Base-by-base conservation (phyloP, 129 eudicot species). In the Smallanthus sonchifolius region DNA sequence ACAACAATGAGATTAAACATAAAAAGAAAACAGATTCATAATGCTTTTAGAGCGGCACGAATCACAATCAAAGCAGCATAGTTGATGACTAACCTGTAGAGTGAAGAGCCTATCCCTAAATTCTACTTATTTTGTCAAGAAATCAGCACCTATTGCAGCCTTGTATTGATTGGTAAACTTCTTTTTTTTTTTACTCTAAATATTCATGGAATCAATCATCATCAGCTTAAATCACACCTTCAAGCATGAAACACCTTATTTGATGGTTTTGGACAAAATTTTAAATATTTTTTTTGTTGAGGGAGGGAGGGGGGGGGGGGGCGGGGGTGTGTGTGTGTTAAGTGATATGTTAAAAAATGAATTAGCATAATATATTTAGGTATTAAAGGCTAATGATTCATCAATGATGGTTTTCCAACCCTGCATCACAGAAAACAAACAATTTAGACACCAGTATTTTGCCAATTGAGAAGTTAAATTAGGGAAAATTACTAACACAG, bases 81-180 rank as follows among this genome's bases (percentile, higher is more conserved):
- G 34, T 68, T 17, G 6, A 63, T 32, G n/a, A 69, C 73, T 42
- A 36, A 86, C 97, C 91, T 91, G 97, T 39, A 91, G 78, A 65
- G 97, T 91, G 77, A 88, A 88, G 35, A 91, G 97, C 73, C 90
- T 78, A 52, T 91, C 97, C 56, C 88, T 92, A 83, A 91, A 86
- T 67, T 91, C 92, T 59, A 91, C 88, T 80, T 91, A 92, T 83
- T 91, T 91, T 4, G 97, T 91, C 83, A 91, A 73, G 81, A 91
- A 91, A 91, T 91, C 97, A 75, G 97, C 97, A 38, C 97, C 97
- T 54, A 88, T 88, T 9, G 97, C 86, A 0, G 97, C 97, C 84
- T 91, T 88, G 86, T 91, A 91, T 17, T 91, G 97, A 78, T 83
- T 86, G 79, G 92, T 91, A 68, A 91, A 91, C 88, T 91, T 91